These are phyloP conservation scores for Noccaea bulbosa DNA, from an alignment of 345 rosid genomes.

Conservation along the genomic window DNA sequence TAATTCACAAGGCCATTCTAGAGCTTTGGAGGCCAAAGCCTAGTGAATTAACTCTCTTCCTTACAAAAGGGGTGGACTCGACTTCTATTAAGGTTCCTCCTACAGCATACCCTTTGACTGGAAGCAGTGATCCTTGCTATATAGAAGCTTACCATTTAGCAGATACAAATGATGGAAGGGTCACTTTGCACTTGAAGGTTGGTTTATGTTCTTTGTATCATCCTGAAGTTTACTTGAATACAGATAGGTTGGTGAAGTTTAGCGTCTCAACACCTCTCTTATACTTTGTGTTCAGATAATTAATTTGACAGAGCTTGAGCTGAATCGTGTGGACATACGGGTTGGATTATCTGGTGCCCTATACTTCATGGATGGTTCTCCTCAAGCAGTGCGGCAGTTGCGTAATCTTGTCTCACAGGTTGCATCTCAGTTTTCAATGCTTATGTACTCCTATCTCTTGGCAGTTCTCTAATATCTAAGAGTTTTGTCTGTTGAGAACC, in stretches of 20 bases:
- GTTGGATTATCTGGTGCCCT: slow-evolving; percentile 94
- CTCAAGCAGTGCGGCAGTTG: slow-evolving; percentile 94
- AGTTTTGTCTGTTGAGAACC: slow-evolving; percentile 1
- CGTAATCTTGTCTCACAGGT: slow-evolving; percentile 96
- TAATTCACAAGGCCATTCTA: slow-evolving; percentile 94
- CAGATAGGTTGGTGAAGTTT: slow-evolving; percentile 3
- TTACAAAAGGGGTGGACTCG: slow-evolving; percentile 79
- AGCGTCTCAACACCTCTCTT: slow-evolving; percentile 10
- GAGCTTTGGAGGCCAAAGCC: slow-evolving; percentile 99
- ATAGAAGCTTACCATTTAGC: slow-evolving; percentile 97
- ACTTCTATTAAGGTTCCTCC: slow-evolving; percentile 79
- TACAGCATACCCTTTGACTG: slow-evolving; percentile 75
- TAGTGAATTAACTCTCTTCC: slow-evolving; percentile 76
- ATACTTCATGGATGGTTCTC: slow-evolving; percentile 96
- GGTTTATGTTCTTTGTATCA: slow-evolving; percentile 17
- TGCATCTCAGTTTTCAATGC: slow-evolving; percentile 36
- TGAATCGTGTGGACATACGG: slow-evolving; percentile 89
- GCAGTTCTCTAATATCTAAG: slow-evolving; percentile 4
- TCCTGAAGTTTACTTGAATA: slow-evolving; percentile 33
- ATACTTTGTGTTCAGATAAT: slow-evolving; percentile 62
- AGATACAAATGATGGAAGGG: slow-evolving; percentile 92
- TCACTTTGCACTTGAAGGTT: slow-evolving; percentile 92
- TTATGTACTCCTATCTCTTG: slow-evolving; percentile 21
- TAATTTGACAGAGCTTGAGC: slow-evolving; percentile 90
- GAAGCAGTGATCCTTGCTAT: slow-evolving; percentile 98